These are phyloP conservation scores for Pseudoperonospora humuli DNA, from an alignment of 352 stramenopile genomes.

Conservation along the genomic window DNA sequence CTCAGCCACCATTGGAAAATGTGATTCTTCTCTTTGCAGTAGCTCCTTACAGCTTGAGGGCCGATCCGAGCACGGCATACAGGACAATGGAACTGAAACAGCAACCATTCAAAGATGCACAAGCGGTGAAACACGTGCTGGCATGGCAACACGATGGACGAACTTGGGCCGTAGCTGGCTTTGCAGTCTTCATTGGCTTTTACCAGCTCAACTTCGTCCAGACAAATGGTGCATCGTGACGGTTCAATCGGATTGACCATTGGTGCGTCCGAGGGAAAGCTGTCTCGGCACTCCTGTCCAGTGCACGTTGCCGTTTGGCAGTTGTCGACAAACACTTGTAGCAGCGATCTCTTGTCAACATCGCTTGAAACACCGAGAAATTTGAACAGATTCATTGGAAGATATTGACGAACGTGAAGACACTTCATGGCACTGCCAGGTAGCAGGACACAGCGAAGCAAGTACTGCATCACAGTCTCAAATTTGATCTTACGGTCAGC, in stretches of 20 bases:
- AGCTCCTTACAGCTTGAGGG: constrained; percentile 46
- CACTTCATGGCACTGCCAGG: constrained; percentile 69
- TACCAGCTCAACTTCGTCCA: constrained; percentile 31
- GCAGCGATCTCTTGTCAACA: constrained; percentile 44
- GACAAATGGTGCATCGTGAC: constrained; percentile 40
- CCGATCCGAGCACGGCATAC: constrained; percentile 51
- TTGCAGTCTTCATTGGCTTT: constrained; percentile 9
- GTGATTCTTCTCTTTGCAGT: constrained; percentile 45
- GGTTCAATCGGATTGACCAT: constrained; percentile 25
- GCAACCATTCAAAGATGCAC: constrained; percentile 69
- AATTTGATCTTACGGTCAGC: constrained; percentile 45
- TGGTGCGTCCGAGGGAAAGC: no score
- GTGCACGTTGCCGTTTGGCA: constrained; percentile 25
- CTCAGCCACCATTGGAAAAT: constrained; percentile 20
- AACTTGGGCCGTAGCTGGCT: constrained; percentile 6
- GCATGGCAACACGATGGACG: constrained; percentile 42
- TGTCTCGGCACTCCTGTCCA: no score
- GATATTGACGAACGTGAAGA: constrained; percentile 32
- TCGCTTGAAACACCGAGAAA: constrained; percentile 50
- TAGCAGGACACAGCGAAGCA: constrained; percentile 56
- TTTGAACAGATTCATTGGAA: constrained; percentile 47
- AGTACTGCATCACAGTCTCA: constrained; percentile 54
- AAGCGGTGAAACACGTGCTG: constrained; percentile 63
- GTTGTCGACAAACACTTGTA: constrained; percentile 68
- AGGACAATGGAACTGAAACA: constrained; percentile 66